A percentile compares a stretch with the other conserved stretches of the same genome.
Conservation (phyloP, 331 rosid genomes). For the Spiraea crenata region DNA sequence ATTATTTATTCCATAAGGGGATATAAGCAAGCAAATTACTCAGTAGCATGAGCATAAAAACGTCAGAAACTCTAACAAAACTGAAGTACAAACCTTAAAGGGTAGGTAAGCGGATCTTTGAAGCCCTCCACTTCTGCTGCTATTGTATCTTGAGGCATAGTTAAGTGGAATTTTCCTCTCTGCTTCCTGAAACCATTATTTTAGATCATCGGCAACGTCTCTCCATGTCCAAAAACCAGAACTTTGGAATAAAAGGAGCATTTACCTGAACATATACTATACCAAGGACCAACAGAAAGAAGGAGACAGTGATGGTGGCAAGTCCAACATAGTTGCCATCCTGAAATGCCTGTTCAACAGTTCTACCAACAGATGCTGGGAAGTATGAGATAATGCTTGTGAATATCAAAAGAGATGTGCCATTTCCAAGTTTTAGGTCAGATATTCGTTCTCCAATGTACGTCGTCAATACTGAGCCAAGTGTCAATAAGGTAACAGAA, state of each 20-base stretch:
- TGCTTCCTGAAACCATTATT: conserved; percentile 80
- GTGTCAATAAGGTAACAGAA: conserved; percentile 78
- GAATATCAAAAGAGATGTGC: conserved; percentile 94
- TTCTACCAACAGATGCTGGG: conserved; percentile 93
- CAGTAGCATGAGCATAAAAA: conserved; percentile 1
- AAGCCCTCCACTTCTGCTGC: conserved; percentile 71
- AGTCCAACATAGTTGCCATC: conserved; percentile 91
- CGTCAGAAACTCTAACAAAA: conserved; percentile 16
- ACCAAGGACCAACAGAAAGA: conserved; percentile 84
- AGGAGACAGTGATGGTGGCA: conserved; percentile 59
- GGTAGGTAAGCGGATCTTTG: conserved; percentile 91
- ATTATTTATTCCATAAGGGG: not conserved
- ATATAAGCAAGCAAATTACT: not conserved
- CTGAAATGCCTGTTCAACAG: conserved; percentile 62
- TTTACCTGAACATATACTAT: conserved; percentile 96
- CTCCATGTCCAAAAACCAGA: conserved; percentile 20
- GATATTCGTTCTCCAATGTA: conserved; percentile 87
- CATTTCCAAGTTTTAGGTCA: conserved; percentile 94
- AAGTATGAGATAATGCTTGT: conserved; percentile 94
- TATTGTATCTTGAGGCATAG: conserved; percentile 84
- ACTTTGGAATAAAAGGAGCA: conserved; percentile 23
- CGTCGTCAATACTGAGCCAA: conserved; percentile 81
- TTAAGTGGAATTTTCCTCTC: conserved; percentile 95
- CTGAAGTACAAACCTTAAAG: conserved; percentile 60
- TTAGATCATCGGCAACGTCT: conserved; percentile 30